These are phyloP conservation scores for Colletotrichum sp. DNA, from an alignment of 2,329 filamentous ascomycete genomes.

Conservation along the genomic window DNA sequence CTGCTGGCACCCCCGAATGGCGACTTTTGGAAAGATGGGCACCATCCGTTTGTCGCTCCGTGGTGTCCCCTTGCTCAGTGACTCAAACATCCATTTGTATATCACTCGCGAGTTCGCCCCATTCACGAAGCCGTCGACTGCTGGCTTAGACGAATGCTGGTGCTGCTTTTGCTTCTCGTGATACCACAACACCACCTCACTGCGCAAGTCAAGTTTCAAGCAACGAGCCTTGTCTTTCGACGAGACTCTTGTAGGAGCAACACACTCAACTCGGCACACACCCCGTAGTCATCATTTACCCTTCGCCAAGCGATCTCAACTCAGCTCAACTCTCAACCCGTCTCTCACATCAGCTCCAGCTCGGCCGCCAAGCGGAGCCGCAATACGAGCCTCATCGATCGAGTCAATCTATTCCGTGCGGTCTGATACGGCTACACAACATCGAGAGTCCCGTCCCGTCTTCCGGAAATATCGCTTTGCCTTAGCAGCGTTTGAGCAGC, in stretches of 20 bases:
- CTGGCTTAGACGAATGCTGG: neutral
- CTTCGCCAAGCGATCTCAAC: slow-evolving; percentile 4
- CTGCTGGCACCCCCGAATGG: slow-evolving; percentile 19
- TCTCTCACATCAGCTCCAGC: neutral
- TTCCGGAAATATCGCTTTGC: slow-evolving; percentile 16
- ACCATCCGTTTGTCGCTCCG: slow-evolving; percentile 27
- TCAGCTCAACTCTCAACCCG: neutral
- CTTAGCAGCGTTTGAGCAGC: slow-evolving; percentile 23
- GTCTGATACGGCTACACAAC: neutral
- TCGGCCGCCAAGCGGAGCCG: neutral
- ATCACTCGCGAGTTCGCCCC: slow-evolving; percentile 17
- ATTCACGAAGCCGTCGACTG: slow-evolving; percentile 1
- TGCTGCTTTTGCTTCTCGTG: neutral
- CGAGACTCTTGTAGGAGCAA: slow-evolving; percentile 14
- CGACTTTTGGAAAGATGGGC: slow-evolving; percentile 28
- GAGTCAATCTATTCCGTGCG: neutral
- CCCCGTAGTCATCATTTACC: neutral
- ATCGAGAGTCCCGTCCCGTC: neutral
- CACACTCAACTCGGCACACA: neutral
- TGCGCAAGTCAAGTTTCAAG: slow-evolving; percentile 18
- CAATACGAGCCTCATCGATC: neutral
- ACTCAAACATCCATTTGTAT: slow-evolving; percentile 17
- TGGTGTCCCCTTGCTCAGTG: slow-evolving; percentile 28
- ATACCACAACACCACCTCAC: neutral
- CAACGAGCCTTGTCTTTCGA: neutral